Percentiles rank a stretch among this genome's conserved stretches.
Evolutionary conservation across 148 eudicot species (phyloP).

Genomic region (Rhododendron simsii): DNA sequence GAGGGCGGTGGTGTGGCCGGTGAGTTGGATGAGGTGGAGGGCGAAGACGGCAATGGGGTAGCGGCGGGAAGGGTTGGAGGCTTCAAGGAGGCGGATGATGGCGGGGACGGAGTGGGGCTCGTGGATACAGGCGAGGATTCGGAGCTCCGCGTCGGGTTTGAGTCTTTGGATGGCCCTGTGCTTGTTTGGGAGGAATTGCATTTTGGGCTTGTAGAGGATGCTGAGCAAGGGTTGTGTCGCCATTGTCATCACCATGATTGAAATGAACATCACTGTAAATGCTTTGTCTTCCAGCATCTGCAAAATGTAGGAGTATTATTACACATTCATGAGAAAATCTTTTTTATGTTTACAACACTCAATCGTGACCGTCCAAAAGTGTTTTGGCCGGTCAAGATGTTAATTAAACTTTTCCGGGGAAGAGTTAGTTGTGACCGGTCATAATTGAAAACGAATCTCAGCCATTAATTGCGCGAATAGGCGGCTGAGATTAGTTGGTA

Average conservation of each 20-base stretch:
- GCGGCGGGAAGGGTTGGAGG: background rate
- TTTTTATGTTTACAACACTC: too few relatives aligned
- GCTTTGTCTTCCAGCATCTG: conserved; percentile 14
- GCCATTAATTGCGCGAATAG: too few relatives aligned
- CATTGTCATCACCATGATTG: conserved; percentile 22
- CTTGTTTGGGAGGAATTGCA: conserved; percentile 6
- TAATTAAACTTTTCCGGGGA: too few relatives aligned
- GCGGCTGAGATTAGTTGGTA: too few relatives aligned
- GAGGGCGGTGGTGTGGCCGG: conserved; percentile 17
- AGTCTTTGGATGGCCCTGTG: conserved; percentile 13
- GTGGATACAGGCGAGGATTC: conserved; percentile 11
- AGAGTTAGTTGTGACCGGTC: too few relatives aligned
- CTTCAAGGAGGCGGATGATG: conserved; percentile 18
- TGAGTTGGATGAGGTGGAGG: conserved; percentile 21
- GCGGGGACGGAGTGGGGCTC: conserved; percentile 11
- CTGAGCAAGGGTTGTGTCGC: conserved; percentile 12
- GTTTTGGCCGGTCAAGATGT: too few relatives aligned
- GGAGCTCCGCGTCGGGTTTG: conserved; percentile 11
- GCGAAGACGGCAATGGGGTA: conserved; percentile 15
- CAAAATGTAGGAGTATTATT: too few relatives aligned
- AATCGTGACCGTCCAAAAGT: too few relatives aligned
- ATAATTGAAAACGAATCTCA: too few relatives aligned
- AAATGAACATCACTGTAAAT: conserved; percentile 11
- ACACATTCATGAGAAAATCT: background rate
- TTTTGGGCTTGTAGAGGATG: conserved; percentile 10